Conservation (phyloP, 805 yeast genomes). For the Zygosaccharomyces gambellarensis region DNA sequence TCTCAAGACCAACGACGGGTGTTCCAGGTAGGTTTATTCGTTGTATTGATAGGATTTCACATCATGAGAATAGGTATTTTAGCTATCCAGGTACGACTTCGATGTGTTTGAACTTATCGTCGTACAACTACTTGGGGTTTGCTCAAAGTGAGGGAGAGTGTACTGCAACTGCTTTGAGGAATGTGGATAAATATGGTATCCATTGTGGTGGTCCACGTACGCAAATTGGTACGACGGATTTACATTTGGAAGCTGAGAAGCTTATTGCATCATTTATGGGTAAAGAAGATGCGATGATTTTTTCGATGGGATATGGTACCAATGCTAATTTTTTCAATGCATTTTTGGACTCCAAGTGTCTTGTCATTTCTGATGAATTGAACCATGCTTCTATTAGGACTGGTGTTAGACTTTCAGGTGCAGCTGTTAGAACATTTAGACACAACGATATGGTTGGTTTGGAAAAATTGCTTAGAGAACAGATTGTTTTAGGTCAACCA, state of each 20-base stretch:
- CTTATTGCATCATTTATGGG: conserved; percentile 83
- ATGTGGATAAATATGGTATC: conserved; percentile 67
- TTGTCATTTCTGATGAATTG: conserved; percentile 88
- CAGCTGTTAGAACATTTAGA: conserved; percentile 83
- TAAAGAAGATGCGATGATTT: conserved; percentile 78
- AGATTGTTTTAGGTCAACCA: conserved; percentile 91
- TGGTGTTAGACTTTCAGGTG: conserved; percentile 90
- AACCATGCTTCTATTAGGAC: conserved; percentile 95
- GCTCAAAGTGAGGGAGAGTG: conserved; percentile 93
- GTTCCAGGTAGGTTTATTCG: conserved; percentile 92
- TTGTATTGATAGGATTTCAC: conserved; percentile 73
- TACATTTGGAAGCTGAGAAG: conserved; percentile 69
- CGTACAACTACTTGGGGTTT: conserved; percentile 93
- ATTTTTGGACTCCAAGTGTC: conserved; percentile 77
- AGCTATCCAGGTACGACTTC: conserved; percentile 70
- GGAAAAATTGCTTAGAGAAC: conserved; percentile 73
- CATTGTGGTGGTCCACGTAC: conserved; percentile 75
- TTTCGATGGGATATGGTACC: conserved; percentile 95
- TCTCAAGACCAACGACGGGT: conserved; percentile 93
- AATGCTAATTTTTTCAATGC: conserved; percentile 84
- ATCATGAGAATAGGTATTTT: conserved; percentile 59
- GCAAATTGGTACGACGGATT: conserved; percentile 67
- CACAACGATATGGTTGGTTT: conserved; percentile 84
- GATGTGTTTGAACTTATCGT: conserved; percentile 78
- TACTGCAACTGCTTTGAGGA: conserved; percentile 66